Evolutionary conservation across 2,329 filamentous ascomycete species (phyloP).

Genomic region (Herpotrichia juniperi): DNA sequence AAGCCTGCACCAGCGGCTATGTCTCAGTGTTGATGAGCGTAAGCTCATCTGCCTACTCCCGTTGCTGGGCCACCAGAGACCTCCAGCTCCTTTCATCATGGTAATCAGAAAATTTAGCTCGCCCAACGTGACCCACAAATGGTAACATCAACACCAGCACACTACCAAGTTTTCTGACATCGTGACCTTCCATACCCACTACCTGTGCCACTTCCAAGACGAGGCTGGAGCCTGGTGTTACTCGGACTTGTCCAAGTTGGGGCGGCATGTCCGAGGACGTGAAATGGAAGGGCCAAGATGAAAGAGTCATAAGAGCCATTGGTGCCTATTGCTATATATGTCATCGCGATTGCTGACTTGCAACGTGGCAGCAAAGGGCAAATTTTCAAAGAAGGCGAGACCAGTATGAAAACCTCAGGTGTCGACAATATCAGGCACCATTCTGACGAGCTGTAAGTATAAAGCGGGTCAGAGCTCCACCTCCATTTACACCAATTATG

Average conservation of each 20-base stretch:
- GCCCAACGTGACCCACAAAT: constrained; percentile 24
- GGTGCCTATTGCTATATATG: constrained; percentile 4
- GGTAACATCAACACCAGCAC: constrained; percentile 16
- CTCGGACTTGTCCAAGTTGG: not conserved
- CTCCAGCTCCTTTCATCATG: constrained; percentile 3
- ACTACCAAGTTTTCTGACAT: constrained; percentile 34
- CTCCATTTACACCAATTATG: too few relatives aligned
- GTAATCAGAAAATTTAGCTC: constrained; percentile 11
- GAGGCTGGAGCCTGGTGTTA: constrained; percentile 12
- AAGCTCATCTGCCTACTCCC: not conserved
- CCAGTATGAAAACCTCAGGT: too few relatives aligned
- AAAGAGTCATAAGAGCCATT: constrained; percentile 6
- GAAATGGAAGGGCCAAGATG: not conserved
- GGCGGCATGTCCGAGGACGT: not conserved
- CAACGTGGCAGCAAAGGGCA: not conserved
- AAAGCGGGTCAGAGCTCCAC: too few relatives aligned
- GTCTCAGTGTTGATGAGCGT: not conserved
- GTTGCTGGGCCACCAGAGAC: constrained; percentile 10
- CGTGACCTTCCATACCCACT: constrained; percentile 21
- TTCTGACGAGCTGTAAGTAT: too few relatives aligned
- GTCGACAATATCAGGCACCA: too few relatives aligned
- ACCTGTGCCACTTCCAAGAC: constrained; percentile 12
- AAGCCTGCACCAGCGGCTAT: not conserved
- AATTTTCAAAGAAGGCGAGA: too few relatives aligned
- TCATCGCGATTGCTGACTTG: not conserved